Base-by-base conservation (phyloP, 495 filamentous ascomycete species). In the Parachaetomium inaequale region DNA sequence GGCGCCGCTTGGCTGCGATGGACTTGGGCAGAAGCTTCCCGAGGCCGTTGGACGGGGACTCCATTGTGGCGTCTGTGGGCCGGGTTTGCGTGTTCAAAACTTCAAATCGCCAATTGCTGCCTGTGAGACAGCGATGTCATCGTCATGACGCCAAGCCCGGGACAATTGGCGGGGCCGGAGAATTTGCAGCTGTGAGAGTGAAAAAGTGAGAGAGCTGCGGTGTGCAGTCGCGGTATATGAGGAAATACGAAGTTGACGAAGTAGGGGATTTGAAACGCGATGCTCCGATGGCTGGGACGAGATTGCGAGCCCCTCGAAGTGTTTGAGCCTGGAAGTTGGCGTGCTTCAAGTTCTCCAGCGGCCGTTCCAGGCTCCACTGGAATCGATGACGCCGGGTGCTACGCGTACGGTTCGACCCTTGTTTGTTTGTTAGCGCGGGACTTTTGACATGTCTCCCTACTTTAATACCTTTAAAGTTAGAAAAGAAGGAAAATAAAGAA, bases 11-110 rank as follows among this genome's bases (percentile, higher is more conserved):
- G 31, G 69, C 68, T 29, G 69, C 66, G 32, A 84, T 68, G 46
- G 71, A 69, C 66, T 77, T 80, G 31, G 78, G 75, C 38, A 83
- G 62, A 31, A 82, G 75, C 71, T 83, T 83, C 36, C 69, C 76
- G 46, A 82, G 72, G 7, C 75, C 72, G 65, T 70, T 75, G 46
- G 74, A 66, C 31, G 63, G 61, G 54, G 59, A 61, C 45, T 78
- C 68, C 75, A 74, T 75, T 32, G 40, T 50, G 32, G 26, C 43
- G 21, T 36, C 31, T 31, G 26, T 29, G 14, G 4, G 21, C 53
- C 15, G 32, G 19, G n/a, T 12, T 23, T 2, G 12, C n/a, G 11
- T 36, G 31, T 38, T 38, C 4, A n/a, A 3, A 38, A 17, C 17
- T 7, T 46, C n/a, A 23, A 17, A 23, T 49, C 25, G n/a, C 3